Conservation (phyloP, 139 green algal species). For the Coelastrella sp. region DNA sequence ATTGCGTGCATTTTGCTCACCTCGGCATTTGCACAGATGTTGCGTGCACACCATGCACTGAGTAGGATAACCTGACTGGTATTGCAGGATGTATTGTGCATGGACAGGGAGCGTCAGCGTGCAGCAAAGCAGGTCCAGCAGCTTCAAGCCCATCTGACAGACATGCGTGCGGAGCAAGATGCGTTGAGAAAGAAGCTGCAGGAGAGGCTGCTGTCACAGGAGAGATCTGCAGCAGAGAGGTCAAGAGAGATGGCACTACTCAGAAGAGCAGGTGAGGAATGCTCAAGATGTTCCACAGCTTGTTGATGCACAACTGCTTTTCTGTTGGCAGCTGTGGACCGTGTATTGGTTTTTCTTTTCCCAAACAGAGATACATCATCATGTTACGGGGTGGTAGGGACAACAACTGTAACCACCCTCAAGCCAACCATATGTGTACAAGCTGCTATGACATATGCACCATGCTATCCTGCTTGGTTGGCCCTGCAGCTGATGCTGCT, state of each 20-base stretch:
- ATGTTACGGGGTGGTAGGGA: too few species aligned
- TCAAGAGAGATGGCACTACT: constrained; percentile 17
- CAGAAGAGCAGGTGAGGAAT: constrained; percentile 1
- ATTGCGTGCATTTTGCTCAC: too few species aligned
- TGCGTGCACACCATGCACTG: too few species aligned
- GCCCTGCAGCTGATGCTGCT: constrained; percentile 17
- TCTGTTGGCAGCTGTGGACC: too few species aligned
- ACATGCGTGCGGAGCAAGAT: constrained; percentile 31
- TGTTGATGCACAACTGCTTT: not conserved
- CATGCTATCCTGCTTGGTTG: not conserved
- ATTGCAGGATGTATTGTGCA: not conserved
- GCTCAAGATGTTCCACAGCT: not conserved
- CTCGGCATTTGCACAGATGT: too few species aligned
- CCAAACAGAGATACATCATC: too few species aligned
- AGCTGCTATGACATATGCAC: too few species aligned
- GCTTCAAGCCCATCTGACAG: constrained; percentile 15
- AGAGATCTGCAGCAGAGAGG: constrained; percentile 18
- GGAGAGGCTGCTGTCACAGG: constrained; percentile 20
- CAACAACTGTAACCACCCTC: not conserved
- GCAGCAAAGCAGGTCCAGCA: constrained; percentile 27
- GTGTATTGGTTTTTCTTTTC: not conserved
- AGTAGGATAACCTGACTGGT: too few species aligned
- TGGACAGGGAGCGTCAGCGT: constrained; percentile 37
- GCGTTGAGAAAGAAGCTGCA: constrained; percentile 4
- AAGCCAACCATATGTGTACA: too few species aligned